Evolutionary conservation across 257 asterid genomes (phyloP), one percentile per base, ranked within the genome.

Genomic region (Buddleja alternifolia): DNA sequence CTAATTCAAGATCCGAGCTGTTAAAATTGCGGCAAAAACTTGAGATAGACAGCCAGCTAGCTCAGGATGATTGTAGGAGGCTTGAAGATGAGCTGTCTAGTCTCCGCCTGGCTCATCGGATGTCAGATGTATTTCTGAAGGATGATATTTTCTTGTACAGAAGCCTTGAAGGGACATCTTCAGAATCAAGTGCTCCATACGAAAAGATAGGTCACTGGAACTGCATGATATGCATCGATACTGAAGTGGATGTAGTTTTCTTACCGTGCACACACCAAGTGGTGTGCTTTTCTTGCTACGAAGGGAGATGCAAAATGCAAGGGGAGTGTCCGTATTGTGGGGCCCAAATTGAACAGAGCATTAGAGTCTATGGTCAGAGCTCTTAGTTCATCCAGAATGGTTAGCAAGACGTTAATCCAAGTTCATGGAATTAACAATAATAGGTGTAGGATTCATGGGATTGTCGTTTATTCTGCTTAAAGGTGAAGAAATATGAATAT

Each of bases 231-330:
- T 76, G 81, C 70, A 16, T 5, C 34, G 21, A 25, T 52, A 76
- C 51, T 41, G 77, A 76, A 34, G 81, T 71, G 7, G 40, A 64
- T 45, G 16, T 64, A n/a, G 65, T 70, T 11, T 71, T 71, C 41
- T 20, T 71, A 23, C 73, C 81, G 44, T 76, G 81, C 71, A 48
- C 63, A 3, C 81, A 76, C 59, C 81, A 70, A 60, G 77, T 76
- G 9, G 8, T 76, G 29, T 76, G 81, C 52, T 44, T 32, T 12
- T 48, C 32, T 10, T 76, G 81, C 58, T 42, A 65, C 47, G 55
- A 48, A 20, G n/a, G 23, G 25, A 48, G 21, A 17, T 20, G 42
- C 42, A 24, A 16, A 16, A 21, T 12, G 19, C 66, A 66, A 40
- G 54, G 41, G 7, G 25, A 21, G 5, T 76, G 77, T 29, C 81